Percentiles rank a stretch among this genome's conserved stretches.
Evolutionary conservation across 2,329 filamentous ascomycete genomes (phyloP).

Genomic region (Arthroderma sp.): DNA sequence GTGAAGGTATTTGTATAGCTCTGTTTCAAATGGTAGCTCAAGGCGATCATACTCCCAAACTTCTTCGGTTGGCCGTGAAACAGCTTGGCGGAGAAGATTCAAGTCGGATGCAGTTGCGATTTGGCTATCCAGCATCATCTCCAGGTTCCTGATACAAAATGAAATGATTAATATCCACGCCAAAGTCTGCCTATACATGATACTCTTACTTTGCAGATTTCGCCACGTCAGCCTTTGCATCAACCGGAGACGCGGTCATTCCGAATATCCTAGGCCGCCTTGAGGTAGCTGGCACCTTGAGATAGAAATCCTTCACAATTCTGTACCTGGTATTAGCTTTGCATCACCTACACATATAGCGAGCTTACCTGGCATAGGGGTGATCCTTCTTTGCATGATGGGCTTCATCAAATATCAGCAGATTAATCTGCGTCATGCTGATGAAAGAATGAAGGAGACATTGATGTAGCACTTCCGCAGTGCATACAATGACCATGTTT

Average conservation of each 20-base stretch:
- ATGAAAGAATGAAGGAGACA: constrained; percentile 70
- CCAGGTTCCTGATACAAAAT: constrained; percentile 43
- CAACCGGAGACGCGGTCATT: constrained; percentile 93
- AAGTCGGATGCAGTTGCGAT: constrained; percentile 65
- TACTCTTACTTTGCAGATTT: constrained; percentile 45
- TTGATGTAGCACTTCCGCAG: constrained; percentile 70
- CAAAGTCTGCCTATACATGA: not conserved
- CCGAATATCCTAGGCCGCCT: constrained; percentile 69
- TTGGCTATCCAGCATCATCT: constrained; percentile 62
- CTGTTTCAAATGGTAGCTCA: constrained; percentile 45
- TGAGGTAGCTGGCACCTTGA: constrained; percentile 30
- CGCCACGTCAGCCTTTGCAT: constrained; percentile 61
- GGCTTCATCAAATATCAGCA: constrained; percentile 90
- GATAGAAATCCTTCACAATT: constrained; percentile 81
- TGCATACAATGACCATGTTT: constrained; percentile 82
- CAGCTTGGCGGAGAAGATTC: constrained; percentile 43
- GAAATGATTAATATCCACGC: constrained; percentile 4
- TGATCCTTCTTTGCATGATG: constrained; percentile 94
- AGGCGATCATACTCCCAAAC: constrained; percentile 45
- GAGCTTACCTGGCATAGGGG: constrained; percentile 56
- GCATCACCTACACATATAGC: not conserved
- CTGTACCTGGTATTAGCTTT: constrained; percentile 17
- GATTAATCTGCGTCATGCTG: constrained; percentile 67
- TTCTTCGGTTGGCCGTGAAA: constrained; percentile 48
- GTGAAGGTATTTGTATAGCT: constrained; percentile 48